These are phyloP conservation scores for Hyaloscypha finlandica DNA, from an alignment of 495 filamentous ascomycete species.

Conservation along the genomic window DNA sequence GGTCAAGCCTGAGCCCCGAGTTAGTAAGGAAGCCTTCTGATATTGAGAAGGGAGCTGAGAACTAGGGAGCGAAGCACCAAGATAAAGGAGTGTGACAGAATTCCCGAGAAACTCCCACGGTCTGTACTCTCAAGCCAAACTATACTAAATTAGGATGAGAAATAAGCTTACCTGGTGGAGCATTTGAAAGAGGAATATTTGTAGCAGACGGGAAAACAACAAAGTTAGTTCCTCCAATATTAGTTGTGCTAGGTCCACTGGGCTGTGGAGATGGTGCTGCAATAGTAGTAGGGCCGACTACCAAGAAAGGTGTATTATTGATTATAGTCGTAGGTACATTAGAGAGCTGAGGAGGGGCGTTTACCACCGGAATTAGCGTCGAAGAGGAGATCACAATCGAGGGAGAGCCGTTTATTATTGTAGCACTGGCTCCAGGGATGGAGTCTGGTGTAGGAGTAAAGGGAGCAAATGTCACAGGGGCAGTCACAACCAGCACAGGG, in stretches of 20 bases:
- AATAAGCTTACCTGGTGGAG: constrained; percentile 9
- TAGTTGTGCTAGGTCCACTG: background rate
- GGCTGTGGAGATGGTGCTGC: background rate
- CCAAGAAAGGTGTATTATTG: constrained; percentile 1
- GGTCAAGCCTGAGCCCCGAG: background rate
- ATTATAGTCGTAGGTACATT: background rate
- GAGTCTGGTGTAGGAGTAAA: background rate
- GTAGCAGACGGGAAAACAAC: constrained; percentile 9
- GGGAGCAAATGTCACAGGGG: background rate
- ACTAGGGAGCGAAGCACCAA: background rate
- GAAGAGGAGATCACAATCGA: background rate
- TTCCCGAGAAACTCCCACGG: background rate
- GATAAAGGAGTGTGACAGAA: background rate
- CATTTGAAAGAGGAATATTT: constrained; percentile 12
- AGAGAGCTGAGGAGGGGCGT: background rate
- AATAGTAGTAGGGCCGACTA: background rate
- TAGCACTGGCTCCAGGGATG: background rate
- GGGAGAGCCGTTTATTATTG: background rate
- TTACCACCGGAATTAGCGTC: background rate
- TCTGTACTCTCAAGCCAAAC: background rate
- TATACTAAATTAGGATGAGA: background rate
- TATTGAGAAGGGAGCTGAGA: background rate
- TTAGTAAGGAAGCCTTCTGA: background rate
- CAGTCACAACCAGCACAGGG: background rate
- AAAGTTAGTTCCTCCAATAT: constrained; percentile 11